Percentiles rank a stretch among this genome's conserved stretches.
These are phyloP conservation scores for Didymella exigua DNA, from an alignment of 2,329 filamentous ascomycete species.

Conservation along the genomic window DNA sequence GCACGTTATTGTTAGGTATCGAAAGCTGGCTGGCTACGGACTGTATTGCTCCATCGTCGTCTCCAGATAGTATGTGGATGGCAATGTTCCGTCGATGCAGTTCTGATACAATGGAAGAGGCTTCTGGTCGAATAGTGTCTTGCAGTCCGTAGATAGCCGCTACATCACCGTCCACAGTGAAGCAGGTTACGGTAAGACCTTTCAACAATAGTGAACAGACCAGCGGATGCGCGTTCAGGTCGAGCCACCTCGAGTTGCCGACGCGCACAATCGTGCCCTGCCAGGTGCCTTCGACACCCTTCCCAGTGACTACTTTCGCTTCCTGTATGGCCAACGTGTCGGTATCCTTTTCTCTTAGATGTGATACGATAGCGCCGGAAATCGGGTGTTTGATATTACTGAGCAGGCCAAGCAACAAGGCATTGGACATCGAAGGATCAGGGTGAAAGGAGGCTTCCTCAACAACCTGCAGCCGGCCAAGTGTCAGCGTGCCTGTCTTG, in stretches of 20 bases:
- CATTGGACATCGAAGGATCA: slow-evolving; percentile 5
- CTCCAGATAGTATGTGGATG: slow-evolving; percentile 64
- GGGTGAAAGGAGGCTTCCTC: slow-evolving; percentile 30
- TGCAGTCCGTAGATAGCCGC: slow-evolving; percentile 59
- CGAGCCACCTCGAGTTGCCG: slow-evolving; percentile 58
- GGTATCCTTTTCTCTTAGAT: slow-evolving; percentile 45
- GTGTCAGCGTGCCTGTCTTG: slow-evolving; percentile 78
- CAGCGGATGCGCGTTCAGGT: slow-evolving; percentile 51
- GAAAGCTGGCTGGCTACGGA: slow-evolving; percentile 48
- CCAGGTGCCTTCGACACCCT: slow-evolving; percentile 51
- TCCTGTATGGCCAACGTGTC: slow-evolving; percentile 13
- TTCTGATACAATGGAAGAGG: slow-evolving; percentile 57
- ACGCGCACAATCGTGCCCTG: slow-evolving; percentile 44
- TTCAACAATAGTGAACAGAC: slow-evolving; percentile 39
- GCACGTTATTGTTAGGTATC: slow-evolving; percentile 50
- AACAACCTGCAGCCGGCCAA: slow-evolving; percentile 56
- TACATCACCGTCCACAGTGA: slow-evolving; percentile 55
- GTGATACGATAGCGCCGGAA: slow-evolving; percentile 54
- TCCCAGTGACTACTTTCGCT: slow-evolving; percentile 49
- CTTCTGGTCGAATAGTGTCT: slow-evolving; percentile 57
- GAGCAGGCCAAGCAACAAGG: slow-evolving; percentile 49
- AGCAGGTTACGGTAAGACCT: slow-evolving; percentile 55
- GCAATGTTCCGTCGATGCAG: slow-evolving; percentile 56
- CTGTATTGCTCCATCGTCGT: slow-evolving; percentile 57
- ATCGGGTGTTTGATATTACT: slow-evolving; percentile 58